Conservation (phyloP, 192 early-diverging fungal species). For the Chytriomyces sp. region DNA sequence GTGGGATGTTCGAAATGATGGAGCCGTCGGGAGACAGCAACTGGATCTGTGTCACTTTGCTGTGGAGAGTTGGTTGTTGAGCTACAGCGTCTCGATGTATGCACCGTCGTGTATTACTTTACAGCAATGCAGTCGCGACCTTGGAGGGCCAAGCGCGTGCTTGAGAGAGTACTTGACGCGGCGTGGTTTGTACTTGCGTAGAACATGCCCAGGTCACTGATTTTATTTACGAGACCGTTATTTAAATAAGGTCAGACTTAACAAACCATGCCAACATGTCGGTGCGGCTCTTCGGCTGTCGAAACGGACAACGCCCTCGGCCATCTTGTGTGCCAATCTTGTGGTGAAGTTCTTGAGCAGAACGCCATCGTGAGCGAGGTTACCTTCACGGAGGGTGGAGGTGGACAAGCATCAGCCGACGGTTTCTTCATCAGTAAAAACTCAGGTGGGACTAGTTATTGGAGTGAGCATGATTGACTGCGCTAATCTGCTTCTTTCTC, state of each 20-base stretch:
- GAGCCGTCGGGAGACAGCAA: too few relatives aligned
- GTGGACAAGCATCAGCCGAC: slow-evolving; percentile 76
- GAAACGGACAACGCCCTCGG: slow-evolving; percentile 13
- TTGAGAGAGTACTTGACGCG: too few relatives aligned
- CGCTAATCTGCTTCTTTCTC: neutral
- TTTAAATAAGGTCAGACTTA: neutral
- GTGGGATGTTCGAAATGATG: neutral
- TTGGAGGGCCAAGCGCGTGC: too few relatives aligned
- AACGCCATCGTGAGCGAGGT: slow-evolving; percentile 92
- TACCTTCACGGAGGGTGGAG: slow-evolving; percentile 82
- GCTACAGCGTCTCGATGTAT: too few relatives aligned
- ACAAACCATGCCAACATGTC: neutral
- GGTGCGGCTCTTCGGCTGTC: slow-evolving; percentile 8
- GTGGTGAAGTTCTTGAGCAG: slow-evolving; percentile 83
- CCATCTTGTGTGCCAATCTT: slow-evolving; percentile 9
- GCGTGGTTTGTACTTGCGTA: too few relatives aligned
- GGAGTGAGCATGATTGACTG: neutral
- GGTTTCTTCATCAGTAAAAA: slow-evolving; percentile 45
- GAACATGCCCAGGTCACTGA: too few relatives aligned
- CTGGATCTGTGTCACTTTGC: too few relatives aligned
- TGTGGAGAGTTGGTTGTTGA: too few relatives aligned
- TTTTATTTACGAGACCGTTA: too few relatives aligned
- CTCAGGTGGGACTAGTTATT: slow-evolving; percentile 7
- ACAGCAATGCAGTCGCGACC: too few relatives aligned
- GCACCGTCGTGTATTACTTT: too few relatives aligned